These are phyloP conservation scores for Cytospora schulzeri DNA, from an alignment of 2,329 filamentous ascomycete genomes.

Conservation along the genomic window DNA sequence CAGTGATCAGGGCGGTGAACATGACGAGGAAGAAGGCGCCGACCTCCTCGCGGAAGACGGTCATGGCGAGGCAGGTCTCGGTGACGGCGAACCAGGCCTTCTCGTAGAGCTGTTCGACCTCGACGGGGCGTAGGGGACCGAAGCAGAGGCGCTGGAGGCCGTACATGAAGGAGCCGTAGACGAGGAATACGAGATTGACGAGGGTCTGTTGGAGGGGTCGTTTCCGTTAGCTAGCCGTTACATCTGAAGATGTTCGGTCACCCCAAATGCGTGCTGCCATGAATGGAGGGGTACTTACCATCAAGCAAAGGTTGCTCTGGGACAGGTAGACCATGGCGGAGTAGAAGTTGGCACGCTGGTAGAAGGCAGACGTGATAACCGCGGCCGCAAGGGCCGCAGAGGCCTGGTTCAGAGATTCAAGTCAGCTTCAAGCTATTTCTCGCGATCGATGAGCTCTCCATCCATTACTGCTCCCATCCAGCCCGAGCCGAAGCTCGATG, in stretches of 20 bases:
- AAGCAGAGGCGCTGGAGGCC: conserved; percentile 88
- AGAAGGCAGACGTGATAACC: conserved; percentile 87
- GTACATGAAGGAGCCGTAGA: conserved; percentile 80
- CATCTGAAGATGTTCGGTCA: neutral
- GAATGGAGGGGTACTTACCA: conserved; percentile 58
- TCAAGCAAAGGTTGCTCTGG: conserved; percentile 92
- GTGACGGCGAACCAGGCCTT: conserved; percentile 98
- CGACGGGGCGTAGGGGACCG: conserved; percentile 85
- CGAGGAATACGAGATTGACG: conserved; percentile 83
- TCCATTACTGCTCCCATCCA: conserved; percentile 8
- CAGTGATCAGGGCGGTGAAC: conserved; percentile 89
- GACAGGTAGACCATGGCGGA: conserved; percentile 95
- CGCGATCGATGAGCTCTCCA: conserved; percentile 17
- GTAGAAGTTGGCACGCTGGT: conserved; percentile 97
- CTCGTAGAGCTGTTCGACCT: conserved; percentile 96
- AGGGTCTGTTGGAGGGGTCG: conserved; percentile 68
- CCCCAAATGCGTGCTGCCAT: neutral
- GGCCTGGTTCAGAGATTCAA: conserved; percentile 50
- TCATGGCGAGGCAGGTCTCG: conserved; percentile 96
- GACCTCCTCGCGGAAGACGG: conserved; percentile 93
- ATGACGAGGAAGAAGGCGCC: conserved; percentile 94
- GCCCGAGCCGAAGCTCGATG: neutral
- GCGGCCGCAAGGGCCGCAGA: conserved; percentile 82
- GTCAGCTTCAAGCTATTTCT: conserved; percentile 2
- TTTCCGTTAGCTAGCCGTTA: neutral